These are phyloP conservation scores for Pontederia paniculata DNA, from an alignment of 176 grass and related monocot species.

Conservation along the genomic window DNA sequence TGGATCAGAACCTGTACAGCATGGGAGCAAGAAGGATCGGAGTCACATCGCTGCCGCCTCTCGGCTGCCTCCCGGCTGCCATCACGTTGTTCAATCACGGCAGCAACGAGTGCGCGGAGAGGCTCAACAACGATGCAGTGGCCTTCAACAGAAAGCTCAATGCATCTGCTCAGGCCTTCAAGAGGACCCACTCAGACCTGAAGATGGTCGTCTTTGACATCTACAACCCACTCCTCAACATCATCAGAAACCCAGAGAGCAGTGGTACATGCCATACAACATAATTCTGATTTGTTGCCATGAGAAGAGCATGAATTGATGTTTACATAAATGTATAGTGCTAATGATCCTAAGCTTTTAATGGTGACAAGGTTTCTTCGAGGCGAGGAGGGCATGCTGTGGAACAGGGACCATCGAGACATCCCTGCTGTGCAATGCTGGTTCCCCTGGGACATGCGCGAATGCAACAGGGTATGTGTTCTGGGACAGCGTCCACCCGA, in stretches of 20 bases:
- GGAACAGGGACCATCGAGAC: slow-evolving; percentile 92
- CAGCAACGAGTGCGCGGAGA: slow-evolving; percentile 35
- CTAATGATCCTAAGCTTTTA: not conserved
- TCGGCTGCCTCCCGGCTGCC: slow-evolving; percentile 72
- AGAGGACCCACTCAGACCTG: slow-evolving; percentile 36
- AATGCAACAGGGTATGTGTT: slow-evolving; percentile 87
- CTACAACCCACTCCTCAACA: slow-evolving; percentile 71
- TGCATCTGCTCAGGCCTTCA: slow-evolving; percentile 29
- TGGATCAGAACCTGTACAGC: slow-evolving; percentile 48
- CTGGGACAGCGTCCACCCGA: slow-evolving; percentile 96
- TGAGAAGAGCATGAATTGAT: not conserved
- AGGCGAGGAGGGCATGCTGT: slow-evolving; percentile 59
- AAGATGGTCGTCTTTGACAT: slow-evolving; percentile 88
- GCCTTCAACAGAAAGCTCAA: slow-evolving; percentile 63
- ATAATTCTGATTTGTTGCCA: not conserved
- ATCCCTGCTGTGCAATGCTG: slow-evolving; percentile 61
- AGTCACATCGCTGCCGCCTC: slow-evolving; percentile 76
- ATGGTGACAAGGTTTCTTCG: slow-evolving; percentile 50
- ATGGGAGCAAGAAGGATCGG: slow-evolving; percentile 71
- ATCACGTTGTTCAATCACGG: slow-evolving; percentile 62
- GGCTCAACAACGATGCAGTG: slow-evolving; percentile 64
- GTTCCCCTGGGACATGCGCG: slow-evolving; percentile 53
- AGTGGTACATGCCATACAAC: slow-evolving; percentile 22
- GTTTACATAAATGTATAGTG: not conserved
- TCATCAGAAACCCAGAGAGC: slow-evolving; percentile 45